phyloP scores from a whole-genome alignment of 352 stramenopile genomes.

The Pythium coloratum region DNA sequence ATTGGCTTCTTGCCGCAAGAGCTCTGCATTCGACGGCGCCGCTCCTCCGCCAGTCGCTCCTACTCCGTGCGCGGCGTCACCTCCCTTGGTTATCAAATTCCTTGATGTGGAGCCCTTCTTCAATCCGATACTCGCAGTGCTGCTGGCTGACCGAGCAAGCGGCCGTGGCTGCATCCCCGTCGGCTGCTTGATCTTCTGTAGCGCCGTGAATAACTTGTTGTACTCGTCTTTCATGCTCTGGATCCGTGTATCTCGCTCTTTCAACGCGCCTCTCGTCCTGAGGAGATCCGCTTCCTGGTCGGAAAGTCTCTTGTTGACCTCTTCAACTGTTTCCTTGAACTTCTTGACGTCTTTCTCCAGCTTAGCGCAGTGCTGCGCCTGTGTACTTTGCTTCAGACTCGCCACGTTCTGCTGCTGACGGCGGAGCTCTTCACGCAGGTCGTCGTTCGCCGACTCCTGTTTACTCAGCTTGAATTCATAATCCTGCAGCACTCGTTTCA shows the following conservation, averaged over 20 bases:
- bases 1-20: conserved; percentile 27
- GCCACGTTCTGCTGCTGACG: conserved; percentile 58
- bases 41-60: not conserved
- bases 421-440: conserved; percentile 40
- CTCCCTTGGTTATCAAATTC: not conserved
- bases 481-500: conserved; percentile 52
- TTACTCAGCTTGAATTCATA: conserved; percentile 51
- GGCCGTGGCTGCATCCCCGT: conserved; percentile 1
- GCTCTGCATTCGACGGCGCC: not conserved
- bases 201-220: conserved; percentile 59
- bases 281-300: conserved; percentile 57
- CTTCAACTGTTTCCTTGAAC: conserved; percentile 30
- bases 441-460: conserved; percentile 41
- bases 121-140: conserved; percentile 8
- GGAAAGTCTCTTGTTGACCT: conserved; percentile 27
- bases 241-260: conserved; percentile 52
- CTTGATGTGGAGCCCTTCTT: not conserved
- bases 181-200: conserved; percentile 65
- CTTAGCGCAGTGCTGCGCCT: conserved; percentile 45
- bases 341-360: conserved; percentile 57
- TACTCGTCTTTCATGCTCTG: conserved; percentile 74
- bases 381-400: conserved; percentile 47
- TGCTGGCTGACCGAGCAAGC: conserved; percentile 2
- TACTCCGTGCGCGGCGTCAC: not conserved
- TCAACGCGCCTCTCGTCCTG: conserved; percentile 45